Percentiles rank a stretch among this genome's conserved stretches.
Evolutionary conservation across 768 basidiomycete species (phyloP).

Genomic region (Lenzites betulinus): DNA sequence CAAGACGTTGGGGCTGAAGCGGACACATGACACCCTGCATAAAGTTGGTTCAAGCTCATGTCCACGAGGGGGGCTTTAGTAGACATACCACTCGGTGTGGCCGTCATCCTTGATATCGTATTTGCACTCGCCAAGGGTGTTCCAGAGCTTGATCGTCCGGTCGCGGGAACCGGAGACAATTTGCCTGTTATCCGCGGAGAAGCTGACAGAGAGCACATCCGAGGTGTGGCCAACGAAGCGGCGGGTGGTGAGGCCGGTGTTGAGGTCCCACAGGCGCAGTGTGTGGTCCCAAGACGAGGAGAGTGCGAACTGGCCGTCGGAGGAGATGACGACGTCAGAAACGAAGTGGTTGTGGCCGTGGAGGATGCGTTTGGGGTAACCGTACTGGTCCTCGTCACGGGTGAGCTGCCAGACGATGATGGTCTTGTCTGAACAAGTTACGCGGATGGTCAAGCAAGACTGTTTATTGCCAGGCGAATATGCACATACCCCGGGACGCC

Average conservation of each 20-base stretch:
- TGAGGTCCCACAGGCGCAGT: conserved; percentile 98
- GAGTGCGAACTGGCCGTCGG: conserved; percentile 98
- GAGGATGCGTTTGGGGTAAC: conserved; percentile 96
- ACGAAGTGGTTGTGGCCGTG: conserved; percentile 99
- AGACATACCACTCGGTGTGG: conserved; percentile 84
- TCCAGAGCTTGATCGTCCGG: conserved; percentile 99
- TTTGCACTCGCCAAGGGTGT: conserved; percentile 99
- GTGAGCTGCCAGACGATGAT: conserved; percentile 99
- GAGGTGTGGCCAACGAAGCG: conserved; percentile 98
- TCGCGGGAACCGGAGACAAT: conserved; percentile 99
- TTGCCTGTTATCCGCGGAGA: conserved; percentile 99
- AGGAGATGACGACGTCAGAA: conserved; percentile 97
- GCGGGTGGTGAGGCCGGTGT: conserved; percentile 94
- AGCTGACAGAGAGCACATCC: conserved; percentile 98
- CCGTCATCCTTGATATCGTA: conserved; percentile 99
- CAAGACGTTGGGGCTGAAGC: conserved; percentile 96
- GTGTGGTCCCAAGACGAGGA: conserved; percentile 99
- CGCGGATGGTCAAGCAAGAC: conserved; percentile 7
- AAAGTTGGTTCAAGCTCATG: conserved; percentile 4
- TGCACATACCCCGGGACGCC: conserved; percentile 84
- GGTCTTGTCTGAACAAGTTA: conserved; percentile 79
- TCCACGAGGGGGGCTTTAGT: background rate
- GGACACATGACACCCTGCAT: conserved; percentile 94
- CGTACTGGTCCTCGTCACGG: conserved; percentile 87
- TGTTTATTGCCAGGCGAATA: conserved; percentile 24